phyloP scores from a whole-genome alignment of 352 stramenopile species.

The Globisporangium yorkense region DNA sequence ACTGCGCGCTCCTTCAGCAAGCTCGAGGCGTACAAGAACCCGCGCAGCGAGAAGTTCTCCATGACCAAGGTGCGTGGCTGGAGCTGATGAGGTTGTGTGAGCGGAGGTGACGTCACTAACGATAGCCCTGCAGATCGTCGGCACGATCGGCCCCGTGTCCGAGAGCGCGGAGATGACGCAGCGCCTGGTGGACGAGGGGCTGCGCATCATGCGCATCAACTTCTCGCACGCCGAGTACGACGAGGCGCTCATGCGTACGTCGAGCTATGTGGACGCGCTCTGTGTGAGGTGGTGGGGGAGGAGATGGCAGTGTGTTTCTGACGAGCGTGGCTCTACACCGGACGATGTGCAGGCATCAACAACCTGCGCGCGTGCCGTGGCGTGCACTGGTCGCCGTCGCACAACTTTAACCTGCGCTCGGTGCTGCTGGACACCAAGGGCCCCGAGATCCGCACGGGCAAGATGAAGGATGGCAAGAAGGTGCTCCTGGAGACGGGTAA shows the following conservation, averaged over 20 bases:
- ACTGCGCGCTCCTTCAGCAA: slow-evolving; percentile 14
- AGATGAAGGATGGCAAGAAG: slow-evolving; percentile 86
- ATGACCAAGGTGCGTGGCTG: slow-evolving; percentile 63
- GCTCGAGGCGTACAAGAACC: slow-evolving; percentile 63
- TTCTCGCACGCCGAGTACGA: slow-evolving; percentile 93
- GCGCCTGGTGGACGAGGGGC: slow-evolving; percentile 78
- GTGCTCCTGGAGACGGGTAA: slow-evolving; percentile 79
- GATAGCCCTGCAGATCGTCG: slow-evolving; percentile 70
- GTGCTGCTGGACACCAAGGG: slow-evolving; percentile 94
- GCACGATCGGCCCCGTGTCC: slow-evolving; percentile 89
- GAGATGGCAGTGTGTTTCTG: not conserved
- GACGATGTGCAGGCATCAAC: slow-evolving; percentile 27
- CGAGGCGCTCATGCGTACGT: slow-evolving; percentile 56
- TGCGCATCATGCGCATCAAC: slow-evolving; percentile 94
- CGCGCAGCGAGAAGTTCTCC: slow-evolving; percentile 77
- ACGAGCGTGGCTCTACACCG: not conserved
- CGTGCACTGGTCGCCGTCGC: slow-evolving; percentile 60
- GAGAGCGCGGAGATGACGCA: slow-evolving; percentile 73
- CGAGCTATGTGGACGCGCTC: not conserved
- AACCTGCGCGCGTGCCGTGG: slow-evolving; percentile 77
- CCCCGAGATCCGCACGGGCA: slow-evolving; percentile 92
- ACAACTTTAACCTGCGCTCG: slow-evolving; percentile 87
- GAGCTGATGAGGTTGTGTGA: not conserved
- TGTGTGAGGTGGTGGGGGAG: not conserved
- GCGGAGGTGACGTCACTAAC: not conserved